These are phyloP conservation scores for Angomonas ambiguus DNA, from an alignment of 208 protist genomes.

Conservation along the genomic window DNA sequence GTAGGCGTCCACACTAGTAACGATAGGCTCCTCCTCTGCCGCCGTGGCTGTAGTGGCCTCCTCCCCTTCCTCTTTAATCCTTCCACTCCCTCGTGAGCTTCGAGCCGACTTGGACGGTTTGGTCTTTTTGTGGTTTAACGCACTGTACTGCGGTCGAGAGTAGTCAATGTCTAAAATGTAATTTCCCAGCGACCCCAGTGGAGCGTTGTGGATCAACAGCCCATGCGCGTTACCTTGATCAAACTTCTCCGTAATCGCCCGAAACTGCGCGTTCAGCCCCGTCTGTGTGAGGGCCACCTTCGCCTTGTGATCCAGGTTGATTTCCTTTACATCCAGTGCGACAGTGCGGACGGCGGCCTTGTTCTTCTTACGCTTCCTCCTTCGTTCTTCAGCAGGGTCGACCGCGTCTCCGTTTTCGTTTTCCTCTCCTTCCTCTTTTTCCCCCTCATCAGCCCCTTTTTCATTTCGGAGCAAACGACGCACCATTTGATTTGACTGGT, in stretches of 20 bases:
- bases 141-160: slow-evolving; percentile 26
- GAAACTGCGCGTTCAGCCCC: slow-evolving; percentile 81
- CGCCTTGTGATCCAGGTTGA: slow-evolving; percentile 79
- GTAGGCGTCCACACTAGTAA: not conserved
- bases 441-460: slow-evolving; percentile 15
- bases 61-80: not conserved
- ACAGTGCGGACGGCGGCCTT: slow-evolving; percentile 50
- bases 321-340: slow-evolving; percentile 71
- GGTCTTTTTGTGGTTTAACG: not conserved
- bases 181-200: slow-evolving; percentile 72
- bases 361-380: slow-evolving; percentile 16
- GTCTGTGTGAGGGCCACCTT: slow-evolving; percentile 65
- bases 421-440: slow-evolving; percentile 12
- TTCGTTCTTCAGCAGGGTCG: slow-evolving; percentile 17
- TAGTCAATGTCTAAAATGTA: slow-evolving; percentile 87
- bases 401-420: slow-evolving; percentile 11
- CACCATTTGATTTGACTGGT: slow-evolving; percentile 84
- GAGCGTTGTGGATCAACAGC: slow-evolving; percentile 81
- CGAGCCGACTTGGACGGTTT: no score
- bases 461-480: slow-evolving; percentile 83
- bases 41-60: not conserved
- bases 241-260: slow-evolving; percentile 87
- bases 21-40: not conserved
- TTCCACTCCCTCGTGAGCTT: not conserved
- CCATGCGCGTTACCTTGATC: slow-evolving; percentile 88